A percentile compares a stretch with the other conserved stretches of the same genome.
phyloP scores from a whole-genome alignment of 768 basidiomycete species.

The Pisolithus sp. region DNA sequence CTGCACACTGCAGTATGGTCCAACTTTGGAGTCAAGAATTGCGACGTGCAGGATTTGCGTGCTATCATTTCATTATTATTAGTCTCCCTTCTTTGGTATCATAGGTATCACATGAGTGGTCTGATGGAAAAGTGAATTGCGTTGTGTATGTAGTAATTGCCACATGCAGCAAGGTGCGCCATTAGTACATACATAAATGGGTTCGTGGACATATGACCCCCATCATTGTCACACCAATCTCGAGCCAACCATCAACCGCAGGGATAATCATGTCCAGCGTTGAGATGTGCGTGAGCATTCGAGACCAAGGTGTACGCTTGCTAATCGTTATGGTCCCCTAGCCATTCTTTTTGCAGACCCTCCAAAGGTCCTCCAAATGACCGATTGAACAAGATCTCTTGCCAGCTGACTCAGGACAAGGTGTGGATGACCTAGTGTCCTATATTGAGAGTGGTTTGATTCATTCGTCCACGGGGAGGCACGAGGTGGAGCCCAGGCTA shows the following conservation, averaged over 20 bases:
- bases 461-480: conserved; percentile 27
- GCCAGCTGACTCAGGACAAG: conserved; percentile 72
- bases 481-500: conserved; percentile 77
- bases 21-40: no score
- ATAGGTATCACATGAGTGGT: no score
- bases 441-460: background rate
- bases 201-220: no score
- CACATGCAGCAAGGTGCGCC: no score
- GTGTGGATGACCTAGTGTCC: conserved; percentile 27
- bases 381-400: conserved; percentile 70
- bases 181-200: no score
- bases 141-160: no score
- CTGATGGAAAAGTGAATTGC: no score
- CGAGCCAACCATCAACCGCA: background rate
- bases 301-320: background rate
- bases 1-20: no score
- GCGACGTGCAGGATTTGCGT: no score
- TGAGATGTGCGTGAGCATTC: conserved; percentile 43
- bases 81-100: no score
- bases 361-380: conserved; percentile 27
- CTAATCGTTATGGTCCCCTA: conserved; percentile 6
- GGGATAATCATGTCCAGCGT: conserved; percentile 48
- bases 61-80: no score
- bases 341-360: conserved; percentile 16
- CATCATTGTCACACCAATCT: conserved; percentile 11